Base-by-base conservation (phyloP, 805 yeast species). In the Debaryomyces maramus region DNA sequence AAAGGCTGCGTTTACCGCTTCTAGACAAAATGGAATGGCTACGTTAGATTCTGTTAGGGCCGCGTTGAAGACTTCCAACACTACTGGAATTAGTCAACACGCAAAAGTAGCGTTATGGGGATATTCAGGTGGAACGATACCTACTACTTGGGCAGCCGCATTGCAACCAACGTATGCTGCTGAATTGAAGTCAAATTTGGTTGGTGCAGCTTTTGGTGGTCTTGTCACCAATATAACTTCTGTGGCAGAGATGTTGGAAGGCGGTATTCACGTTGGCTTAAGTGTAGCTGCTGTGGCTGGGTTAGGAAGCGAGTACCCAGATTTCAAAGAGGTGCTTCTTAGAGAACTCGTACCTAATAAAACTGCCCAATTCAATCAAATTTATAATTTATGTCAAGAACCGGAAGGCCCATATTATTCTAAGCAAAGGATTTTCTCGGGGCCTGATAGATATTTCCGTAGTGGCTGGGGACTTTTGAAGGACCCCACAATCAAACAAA, bases 141-240 rank as follows among this genome's bases (percentile, higher is more conserved):
- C 64, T 5, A 37, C 56, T 8, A 47, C 55, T 6, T 60, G 65
- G 65, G 61, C 61, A 3, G 48, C 60, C 3, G 47, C 50, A 3
- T 41, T 58, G 19, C 57, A 51, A 31, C 63, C 63, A 13, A 36
- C 41, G 1, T 60, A 60, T 26, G 63, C 66, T 7, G 61, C 60
- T 5, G 34, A 30, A 6, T 30, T 30, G 18, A 61, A 58, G 45
- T 52, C 26, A 19, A 16, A 35, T 51, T n/a, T 32, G 41, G 39
- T 57, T 20, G 65, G 64, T 27, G 53, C 52, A 5, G 61, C 61
- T 2, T 33, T 56, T 17, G 64, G 64, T 8, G 64, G 64, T 3
- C 46, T 51, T 46, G 52, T 55, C 11, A 43, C 57, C 27, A 52
- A 59, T 32, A 37, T 58, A 13, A 53, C 55, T 8, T 42, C 33